A percentile compares a stretch with the other conserved stretches of the same genome.
Evolutionary conservation across 2,329 filamentous ascomycete genomes (phyloP).

Genomic region (Fusarium coffeatum): DNA sequence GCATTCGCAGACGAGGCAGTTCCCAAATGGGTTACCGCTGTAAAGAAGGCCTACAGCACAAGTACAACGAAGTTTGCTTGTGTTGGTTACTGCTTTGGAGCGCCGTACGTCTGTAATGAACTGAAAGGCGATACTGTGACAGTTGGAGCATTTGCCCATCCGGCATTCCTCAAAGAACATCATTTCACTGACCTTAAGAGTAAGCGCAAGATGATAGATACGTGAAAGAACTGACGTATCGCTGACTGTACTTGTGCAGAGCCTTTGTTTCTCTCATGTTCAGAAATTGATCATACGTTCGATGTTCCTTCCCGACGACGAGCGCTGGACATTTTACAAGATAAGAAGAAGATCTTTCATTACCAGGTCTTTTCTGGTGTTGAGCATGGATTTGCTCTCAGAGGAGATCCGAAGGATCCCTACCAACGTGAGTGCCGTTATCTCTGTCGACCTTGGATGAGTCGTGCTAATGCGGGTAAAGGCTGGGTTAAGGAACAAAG

Average conservation of each 20-base stretch:
- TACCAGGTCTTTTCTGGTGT: conserved; percentile 10
- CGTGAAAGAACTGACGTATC: no score
- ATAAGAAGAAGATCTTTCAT: conserved; percentile 1
- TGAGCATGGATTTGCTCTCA: conserved; percentile 7
- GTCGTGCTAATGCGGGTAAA: neutral
- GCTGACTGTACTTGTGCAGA: neutral
- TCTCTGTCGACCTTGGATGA: no score
- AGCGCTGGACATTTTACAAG: conserved; percentile 2
- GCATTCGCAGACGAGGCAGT: conserved; percentile 1
- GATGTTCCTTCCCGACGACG: conserved; percentile 9
- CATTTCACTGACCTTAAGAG: conserved; percentile 2
- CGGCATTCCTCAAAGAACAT: conserved; percentile 12
- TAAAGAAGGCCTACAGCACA: neutral
- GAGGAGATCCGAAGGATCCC: neutral
- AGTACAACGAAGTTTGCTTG: conserved; percentile 2
- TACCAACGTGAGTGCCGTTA: neutral
- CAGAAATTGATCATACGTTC: conserved; percentile 12
- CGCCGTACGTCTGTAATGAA: conserved; percentile 8
- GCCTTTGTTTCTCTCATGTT: conserved; percentile 6
- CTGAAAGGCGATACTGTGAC: neutral
- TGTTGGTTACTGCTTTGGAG: conserved; percentile 11
- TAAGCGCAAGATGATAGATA: neutral
- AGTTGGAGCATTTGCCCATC: conserved; percentile 8
- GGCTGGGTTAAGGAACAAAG: conserved; percentile 13
- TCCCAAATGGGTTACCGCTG: neutral